These are phyloP conservation scores for Aristolochia contorta DNA, from an alignment of 164 flowering plant species.

Conservation along the genomic window DNA sequence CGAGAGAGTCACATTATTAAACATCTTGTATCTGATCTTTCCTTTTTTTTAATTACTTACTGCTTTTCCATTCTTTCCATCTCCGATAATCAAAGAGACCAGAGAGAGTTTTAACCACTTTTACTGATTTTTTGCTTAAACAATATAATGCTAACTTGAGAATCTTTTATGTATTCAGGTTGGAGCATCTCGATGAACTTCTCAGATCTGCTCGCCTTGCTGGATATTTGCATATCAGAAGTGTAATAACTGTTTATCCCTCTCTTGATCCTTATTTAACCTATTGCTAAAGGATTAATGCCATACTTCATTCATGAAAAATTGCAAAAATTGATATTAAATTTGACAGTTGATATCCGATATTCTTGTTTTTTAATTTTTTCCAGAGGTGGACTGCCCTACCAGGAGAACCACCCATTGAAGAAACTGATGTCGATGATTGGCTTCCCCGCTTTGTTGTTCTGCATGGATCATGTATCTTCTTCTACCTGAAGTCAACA, in stretches of 20 bases:
- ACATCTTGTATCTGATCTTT: no score
- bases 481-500: constrained; percentile 56
- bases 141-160: not conserved
- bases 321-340: no score
- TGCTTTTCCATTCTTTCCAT: no score
- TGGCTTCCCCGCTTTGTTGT: constrained; percentile 96
- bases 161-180: constrained; percentile 31
- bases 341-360: not conserved
- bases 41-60: no score
- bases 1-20: no score
- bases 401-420: constrained; percentile 90
- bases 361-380: constrained; percentile 1
- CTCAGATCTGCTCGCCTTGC: constrained; percentile 75
- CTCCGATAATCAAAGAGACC: no score
- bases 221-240: constrained; percentile 76
- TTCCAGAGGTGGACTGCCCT: constrained; percentile 78
- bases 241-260: constrained; percentile 31
- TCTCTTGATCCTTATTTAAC: not conserved
- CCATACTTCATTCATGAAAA: not conserved
- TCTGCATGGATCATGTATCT: constrained; percentile 87
- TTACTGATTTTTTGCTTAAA: no score
- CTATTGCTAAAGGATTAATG: not conserved
- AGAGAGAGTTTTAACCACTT: no score
- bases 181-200: constrained; percentile 83
- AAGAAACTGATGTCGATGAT: constrained; percentile 90